A percentile compares a stretch with the other conserved stretches of the same genome.
These are phyloP conservation scores for Torrubiellomyces zombiae DNA, from an alignment of 2,329 filamentous ascomycete genomes.

Conservation along the genomic window DNA sequence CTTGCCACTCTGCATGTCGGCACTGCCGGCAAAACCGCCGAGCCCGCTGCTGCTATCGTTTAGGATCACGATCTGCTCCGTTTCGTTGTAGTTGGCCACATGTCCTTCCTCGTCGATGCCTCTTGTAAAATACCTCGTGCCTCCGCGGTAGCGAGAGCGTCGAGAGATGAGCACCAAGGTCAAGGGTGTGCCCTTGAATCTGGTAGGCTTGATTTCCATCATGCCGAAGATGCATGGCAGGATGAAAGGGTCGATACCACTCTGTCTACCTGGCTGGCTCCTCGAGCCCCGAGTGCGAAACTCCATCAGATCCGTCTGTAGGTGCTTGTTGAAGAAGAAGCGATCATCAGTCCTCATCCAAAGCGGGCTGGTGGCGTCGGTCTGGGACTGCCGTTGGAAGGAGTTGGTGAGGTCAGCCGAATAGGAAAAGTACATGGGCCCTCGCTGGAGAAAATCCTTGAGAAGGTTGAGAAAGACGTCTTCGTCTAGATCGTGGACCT, in stretches of 20 bases:
- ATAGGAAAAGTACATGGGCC: conserved; percentile 97
- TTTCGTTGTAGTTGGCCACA: conserved; percentile 98
- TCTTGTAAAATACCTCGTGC: conserved; percentile 87
- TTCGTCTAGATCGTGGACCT: conserved; percentile 83
- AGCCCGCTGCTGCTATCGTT: conserved; percentile 65
- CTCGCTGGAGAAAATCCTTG: conserved; percentile 63
- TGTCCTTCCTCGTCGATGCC: conserved; percentile 87
- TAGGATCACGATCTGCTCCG: conserved; percentile 78
- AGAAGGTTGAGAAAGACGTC: conserved; percentile 76
- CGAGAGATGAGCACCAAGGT: conserved; percentile 80
- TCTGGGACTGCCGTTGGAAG: conserved; percentile 81
- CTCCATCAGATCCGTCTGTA: conserved; percentile 81
- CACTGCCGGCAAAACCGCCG: conserved; percentile 64
- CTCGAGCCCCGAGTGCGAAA: conserved; percentile 53
- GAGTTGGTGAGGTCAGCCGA: conserved; percentile 91
- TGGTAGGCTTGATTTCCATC: conserved; percentile 76
- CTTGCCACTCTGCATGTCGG: conserved; percentile 60
- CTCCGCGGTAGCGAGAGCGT: conserved; percentile 72
- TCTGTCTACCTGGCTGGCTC: conserved; percentile 51
- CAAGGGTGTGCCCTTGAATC: conserved; percentile 67
- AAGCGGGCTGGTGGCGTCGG: conserved; percentile 53
- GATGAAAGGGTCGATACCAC: conserved; percentile 76
- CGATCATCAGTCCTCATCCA: conserved; percentile 92
- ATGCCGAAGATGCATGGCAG: conserved; percentile 93
- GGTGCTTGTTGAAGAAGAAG: conserved; percentile 97